Evolutionary conservation across 139 green algal species (phyloP).

Genomic region (Chlamydomonas eustigma): DNA sequence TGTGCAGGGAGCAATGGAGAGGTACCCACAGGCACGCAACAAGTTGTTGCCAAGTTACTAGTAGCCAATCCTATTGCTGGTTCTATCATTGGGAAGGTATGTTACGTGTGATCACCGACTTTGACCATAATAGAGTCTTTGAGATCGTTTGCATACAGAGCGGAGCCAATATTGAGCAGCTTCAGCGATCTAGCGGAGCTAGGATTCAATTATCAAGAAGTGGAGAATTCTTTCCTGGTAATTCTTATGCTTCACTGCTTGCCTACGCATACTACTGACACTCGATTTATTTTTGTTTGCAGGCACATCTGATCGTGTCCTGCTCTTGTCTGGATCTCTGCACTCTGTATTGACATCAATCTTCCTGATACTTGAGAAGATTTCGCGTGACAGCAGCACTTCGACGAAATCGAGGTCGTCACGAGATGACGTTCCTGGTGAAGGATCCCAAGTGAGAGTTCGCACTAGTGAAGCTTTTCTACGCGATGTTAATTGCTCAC

Average conservation of each 20-base stretch:
- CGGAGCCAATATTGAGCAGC: constrained; percentile 60
- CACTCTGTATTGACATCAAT: constrained; percentile 62
- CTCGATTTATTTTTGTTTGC: neutral
- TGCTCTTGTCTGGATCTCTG: constrained; percentile 61
- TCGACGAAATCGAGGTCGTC: neutral
- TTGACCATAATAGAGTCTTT: no score
- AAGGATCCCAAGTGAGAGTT: neutral
- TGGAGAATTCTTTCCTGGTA: constrained; percentile 63
- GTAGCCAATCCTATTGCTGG: constrained; percentile 59
- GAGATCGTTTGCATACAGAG: constrained; percentile 18
- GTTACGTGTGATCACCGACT: neutral
- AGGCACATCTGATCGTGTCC: constrained; percentile 90
- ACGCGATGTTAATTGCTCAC: neutral
- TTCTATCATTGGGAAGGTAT: constrained; percentile 57
- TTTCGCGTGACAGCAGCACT: constrained; percentile 27
- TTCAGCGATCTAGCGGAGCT: constrained; percentile 55
- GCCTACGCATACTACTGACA: neutral
- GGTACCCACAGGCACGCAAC: constrained; percentile 30
- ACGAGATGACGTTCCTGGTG: neutral
- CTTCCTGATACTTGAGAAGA: constrained; percentile 64
- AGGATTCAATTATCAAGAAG: constrained; percentile 58
- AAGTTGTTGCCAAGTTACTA: constrained; percentile 57
- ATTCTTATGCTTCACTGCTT: neutral
- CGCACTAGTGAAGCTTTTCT: neutral
- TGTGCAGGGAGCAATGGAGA: constrained; percentile 20